phyloP scores from a whole-genome alignment of 768 basidiomycete genomes.

The Leccinum obscurum region DNA sequence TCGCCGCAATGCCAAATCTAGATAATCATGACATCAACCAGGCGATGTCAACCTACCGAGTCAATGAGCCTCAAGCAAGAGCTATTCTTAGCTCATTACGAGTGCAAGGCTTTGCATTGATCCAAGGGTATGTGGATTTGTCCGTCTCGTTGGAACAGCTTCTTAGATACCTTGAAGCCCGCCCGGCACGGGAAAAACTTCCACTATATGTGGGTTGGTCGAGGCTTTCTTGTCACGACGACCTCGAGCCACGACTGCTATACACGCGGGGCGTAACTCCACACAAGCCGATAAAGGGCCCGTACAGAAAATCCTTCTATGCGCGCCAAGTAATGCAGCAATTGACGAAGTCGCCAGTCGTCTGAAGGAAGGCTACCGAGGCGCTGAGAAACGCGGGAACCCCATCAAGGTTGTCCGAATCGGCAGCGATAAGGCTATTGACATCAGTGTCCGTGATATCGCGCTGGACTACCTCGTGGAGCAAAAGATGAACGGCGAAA shows the following conservation, averaged over 20 bases:
- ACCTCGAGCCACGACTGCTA: constrained; percentile 44
- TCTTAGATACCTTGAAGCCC: constrained; percentile 53
- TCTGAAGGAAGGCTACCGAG: constrained; percentile 74
- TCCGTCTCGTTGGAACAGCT: neutral
- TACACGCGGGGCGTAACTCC: constrained; percentile 46
- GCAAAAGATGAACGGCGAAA: constrained; percentile 55
- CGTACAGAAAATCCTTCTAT: constrained; percentile 79
- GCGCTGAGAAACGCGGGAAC: constrained; percentile 51
- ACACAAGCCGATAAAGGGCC: constrained; percentile 43
- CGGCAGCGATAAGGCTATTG: constrained; percentile 74
- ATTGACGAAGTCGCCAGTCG: constrained; percentile 95
- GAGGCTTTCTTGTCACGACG: constrained; percentile 74
- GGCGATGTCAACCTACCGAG: constrained; percentile 66
- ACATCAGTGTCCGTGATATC: constrained; percentile 78
- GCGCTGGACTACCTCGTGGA: constrained; percentile 88
- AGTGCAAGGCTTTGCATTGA: constrained; percentile 79
- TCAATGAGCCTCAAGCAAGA: constrained; percentile 93
- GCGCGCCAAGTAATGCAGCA: constrained; percentile 97
- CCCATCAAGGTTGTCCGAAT: constrained; percentile 86
- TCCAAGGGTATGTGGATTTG: constrained; percentile 78
- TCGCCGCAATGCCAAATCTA: constrained; percentile 47
- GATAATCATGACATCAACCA: constrained; percentile 54
- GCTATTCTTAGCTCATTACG: constrained; percentile 79
- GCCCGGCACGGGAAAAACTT: constrained; percentile 98
- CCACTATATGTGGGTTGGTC: constrained; percentile 94